A percentile compares a stretch with the other conserved stretches of the same genome.
Conservation (phyloP, 1,284 basidiomycete genomes). For the Ustilago hordei region DNA sequence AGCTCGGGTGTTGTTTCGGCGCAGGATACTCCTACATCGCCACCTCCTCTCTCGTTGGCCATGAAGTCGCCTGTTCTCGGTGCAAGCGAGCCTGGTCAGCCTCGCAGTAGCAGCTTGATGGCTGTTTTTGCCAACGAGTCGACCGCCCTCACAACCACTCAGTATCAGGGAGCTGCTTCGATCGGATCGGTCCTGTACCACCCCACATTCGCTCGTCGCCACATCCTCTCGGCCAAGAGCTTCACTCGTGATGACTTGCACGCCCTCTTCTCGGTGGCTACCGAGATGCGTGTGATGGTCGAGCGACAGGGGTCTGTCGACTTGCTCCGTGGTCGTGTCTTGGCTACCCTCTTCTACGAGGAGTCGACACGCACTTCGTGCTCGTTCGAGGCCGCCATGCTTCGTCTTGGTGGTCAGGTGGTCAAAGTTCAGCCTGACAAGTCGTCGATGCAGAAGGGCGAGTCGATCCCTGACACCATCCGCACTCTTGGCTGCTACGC, state of each 20-base stretch:
- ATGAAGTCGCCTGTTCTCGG: slow-evolving; percentile 60
- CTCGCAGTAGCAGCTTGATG: slow-evolving; percentile 44
- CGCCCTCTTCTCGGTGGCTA: slow-evolving; percentile 91
- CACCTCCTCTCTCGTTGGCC: slow-evolving; percentile 44
- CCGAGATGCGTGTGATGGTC: slow-evolving; percentile 95
- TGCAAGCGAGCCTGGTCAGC: slow-evolving; percentile 36
- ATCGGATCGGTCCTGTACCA: slow-evolving; percentile 55
- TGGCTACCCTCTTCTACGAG: slow-evolving; percentile 98
- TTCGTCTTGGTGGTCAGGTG: slow-evolving; percentile 94
- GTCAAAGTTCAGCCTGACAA: slow-evolving; percentile 83
- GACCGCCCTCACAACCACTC: slow-evolving; percentile 27
- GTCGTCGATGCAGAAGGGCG: slow-evolving; percentile 93
- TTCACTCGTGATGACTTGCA: slow-evolving; percentile 91
- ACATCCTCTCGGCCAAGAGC: slow-evolving; percentile 94
- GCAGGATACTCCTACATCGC: slow-evolving; percentile 60
- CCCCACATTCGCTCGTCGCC: slow-evolving; percentile 79
- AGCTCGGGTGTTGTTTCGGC: slow-evolving; percentile 36
- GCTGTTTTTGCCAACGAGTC: slow-evolving; percentile 43
- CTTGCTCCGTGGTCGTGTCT: slow-evolving; percentile 87
- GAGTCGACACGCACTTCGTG: slow-evolving; percentile 87
- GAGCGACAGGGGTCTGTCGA: slow-evolving; percentile 91
- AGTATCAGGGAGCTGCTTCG: slow-evolving; percentile 21
- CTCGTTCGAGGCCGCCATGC: slow-evolving; percentile 99
- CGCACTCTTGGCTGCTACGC: slow-evolving; percentile 95
- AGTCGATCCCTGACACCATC: slow-evolving; percentile 92